Percentiles rank a stretch among this genome's conserved stretches.
phyloP scores from a whole-genome alignment of 2,329 filamentous ascomycete species.

The Chrysoporthe cubensis region DNA sequence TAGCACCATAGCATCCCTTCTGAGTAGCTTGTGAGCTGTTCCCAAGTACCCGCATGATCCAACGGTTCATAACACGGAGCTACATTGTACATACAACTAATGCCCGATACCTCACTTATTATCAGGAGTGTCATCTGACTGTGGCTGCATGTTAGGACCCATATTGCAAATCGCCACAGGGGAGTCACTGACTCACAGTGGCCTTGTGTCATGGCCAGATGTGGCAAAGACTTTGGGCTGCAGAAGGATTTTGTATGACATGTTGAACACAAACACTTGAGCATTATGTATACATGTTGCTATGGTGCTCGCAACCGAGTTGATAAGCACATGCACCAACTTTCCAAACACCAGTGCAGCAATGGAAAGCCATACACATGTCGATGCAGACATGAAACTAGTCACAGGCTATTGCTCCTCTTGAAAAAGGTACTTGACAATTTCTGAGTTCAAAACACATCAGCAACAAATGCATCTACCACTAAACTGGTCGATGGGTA shows the following conservation, averaged over 20 bases:
- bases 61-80: no score
- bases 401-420: background rate
- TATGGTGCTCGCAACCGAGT: background rate
- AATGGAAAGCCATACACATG: background rate
- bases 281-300: slow-evolving; percentile 8
- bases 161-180: background rate
- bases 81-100: no score
- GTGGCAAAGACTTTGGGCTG: background rate
- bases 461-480: no score
- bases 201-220: slow-evolving; percentile 1
- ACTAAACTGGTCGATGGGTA: no score
- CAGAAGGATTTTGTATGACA: slow-evolving; percentile 12
- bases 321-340: background rate
- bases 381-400: slow-evolving; percentile 11
- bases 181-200: background rate
- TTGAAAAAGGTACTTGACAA: no score
- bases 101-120: no score
- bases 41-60: no score
- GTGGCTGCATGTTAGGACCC: background rate
- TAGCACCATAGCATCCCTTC: no score
- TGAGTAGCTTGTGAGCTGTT: no score
- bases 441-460: no score
- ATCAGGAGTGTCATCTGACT: no score
- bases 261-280: background rate
- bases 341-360: background rate